Evolutionary conservation across 179 eudicot genomes (phyloP).

Genomic region (Beta corolliflora): DNA sequence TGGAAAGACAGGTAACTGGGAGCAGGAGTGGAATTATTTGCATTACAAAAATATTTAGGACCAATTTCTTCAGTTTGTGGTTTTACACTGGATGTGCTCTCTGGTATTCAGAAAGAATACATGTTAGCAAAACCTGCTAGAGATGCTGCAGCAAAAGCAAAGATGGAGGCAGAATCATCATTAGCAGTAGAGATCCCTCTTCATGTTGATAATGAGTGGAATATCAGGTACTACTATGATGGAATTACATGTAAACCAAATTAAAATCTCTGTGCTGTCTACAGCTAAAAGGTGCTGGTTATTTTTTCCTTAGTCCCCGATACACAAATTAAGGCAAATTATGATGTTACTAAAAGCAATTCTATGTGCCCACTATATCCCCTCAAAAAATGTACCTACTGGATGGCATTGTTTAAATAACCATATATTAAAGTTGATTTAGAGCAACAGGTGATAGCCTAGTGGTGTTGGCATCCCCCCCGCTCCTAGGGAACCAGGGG

Average conservation of each 20-base stretch:
- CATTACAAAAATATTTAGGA: not conserved
- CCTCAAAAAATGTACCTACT: too few species aligned
- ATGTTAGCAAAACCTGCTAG: conserved; percentile 71
- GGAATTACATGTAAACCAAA: not conserved
- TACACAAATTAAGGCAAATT: not conserved
- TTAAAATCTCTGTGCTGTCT: not conserved
- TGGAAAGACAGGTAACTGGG: conserved; percentile 74
- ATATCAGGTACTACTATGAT: conserved; percentile 59
- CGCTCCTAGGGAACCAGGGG: too few species aligned
- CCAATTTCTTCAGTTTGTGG: not conserved
- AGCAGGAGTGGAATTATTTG: not conserved
- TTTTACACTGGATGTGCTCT: conserved; percentile 5
- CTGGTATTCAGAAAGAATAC: conserved; percentile 64
- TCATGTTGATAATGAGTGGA: conserved; percentile 93
- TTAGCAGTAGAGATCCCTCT: conserved; percentile 48
- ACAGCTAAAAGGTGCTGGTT: not conserved
- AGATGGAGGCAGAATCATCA: conserved; percentile 64
- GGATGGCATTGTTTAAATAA: not conserved
- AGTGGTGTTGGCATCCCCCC: too few species aligned
- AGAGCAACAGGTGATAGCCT: too few species aligned
- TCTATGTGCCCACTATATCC: not conserved
- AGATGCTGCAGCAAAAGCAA: conserved; percentile 90
- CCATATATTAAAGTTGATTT: too few species aligned
- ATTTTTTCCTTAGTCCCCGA: not conserved
- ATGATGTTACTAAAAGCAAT: not conserved